Base-by-base conservation (phyloP, 2,329 filamentous ascomycete species). In the Colletotrichum sp. region DNA sequence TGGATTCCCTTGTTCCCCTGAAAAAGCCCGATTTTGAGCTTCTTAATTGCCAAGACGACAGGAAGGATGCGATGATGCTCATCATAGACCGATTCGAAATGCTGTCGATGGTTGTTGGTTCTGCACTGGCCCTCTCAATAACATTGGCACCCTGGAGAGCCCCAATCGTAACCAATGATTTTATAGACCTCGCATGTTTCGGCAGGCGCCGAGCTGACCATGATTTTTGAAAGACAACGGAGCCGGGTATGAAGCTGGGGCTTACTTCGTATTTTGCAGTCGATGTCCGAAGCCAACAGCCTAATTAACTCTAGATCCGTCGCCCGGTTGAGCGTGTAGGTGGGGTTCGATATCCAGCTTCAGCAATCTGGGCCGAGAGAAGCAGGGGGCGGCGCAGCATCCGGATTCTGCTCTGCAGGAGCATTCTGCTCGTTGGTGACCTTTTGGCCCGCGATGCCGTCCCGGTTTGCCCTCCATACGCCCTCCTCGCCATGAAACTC, bases 401-500 rank as follows among this genome's bases (percentile, higher is more conserved):
- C 26, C 8, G 39, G 15, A 28, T 66, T 15, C 34, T 30, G 26
- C 28, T n/a, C 59, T 62, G 59, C 26, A 18, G 63, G 15, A 8
- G 10, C 26, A 3, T 69, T 59, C 8, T 32, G 34, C 24, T 66
- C 15, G 26, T 82, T 81, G 34, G 83, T 80, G 75, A 90, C 83
- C 79, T 84, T 88, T 60, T 88, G 87, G 8, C 92, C 93, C 64
- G 86, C 85, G 76, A 88, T 87, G 12, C 94, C 94, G 85, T 98
- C 96, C 78, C 93, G 87, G 86, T 98, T 98, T 76, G 95, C 95
- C 85, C 95, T 93, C 96, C 96, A 98, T 60, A 97, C 90, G 8
- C 93, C 95, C 78, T 94, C 93, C 26, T 92, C 93, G 2, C 91
- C 93, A 62, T 90, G 92, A 88, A 98, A 98, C 83, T 95, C 94